Evolutionary conservation across 495 filamentous ascomycete species (phyloP).

Genomic region (Gamarada debralockiae): DNA sequence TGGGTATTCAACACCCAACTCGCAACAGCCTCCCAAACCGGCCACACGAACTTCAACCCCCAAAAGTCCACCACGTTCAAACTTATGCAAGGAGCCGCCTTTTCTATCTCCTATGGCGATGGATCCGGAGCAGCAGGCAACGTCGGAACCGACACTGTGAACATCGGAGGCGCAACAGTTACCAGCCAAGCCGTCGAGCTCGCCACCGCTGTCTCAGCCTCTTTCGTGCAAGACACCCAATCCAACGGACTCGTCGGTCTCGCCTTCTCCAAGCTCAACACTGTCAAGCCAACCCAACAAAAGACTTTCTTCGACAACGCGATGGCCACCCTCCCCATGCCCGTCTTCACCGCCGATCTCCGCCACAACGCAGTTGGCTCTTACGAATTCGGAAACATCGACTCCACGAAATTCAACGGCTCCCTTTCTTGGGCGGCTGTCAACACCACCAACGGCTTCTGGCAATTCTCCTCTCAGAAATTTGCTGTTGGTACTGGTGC

Average conservation of each 20-base stretch:
- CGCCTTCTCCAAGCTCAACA: slow-evolving; percentile 72
- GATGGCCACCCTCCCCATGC: slow-evolving; percentile 55
- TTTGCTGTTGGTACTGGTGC: slow-evolving; percentile 48
- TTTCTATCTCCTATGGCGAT: slow-evolving; percentile 74
- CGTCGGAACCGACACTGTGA: slow-evolving; percentile 70
- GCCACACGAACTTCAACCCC: slow-evolving; percentile 62
- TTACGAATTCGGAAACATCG: slow-evolving; percentile 77
- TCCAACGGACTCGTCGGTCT: slow-evolving; percentile 76
- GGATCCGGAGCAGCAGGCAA: slow-evolving; percentile 60
- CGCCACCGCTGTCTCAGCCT: slow-evolving; percentile 56
- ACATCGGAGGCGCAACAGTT: slow-evolving; percentile 69
- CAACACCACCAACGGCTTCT: slow-evolving; percentile 65
- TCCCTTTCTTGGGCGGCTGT: slow-evolving; percentile 60
- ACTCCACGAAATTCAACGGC: slow-evolving; percentile 61
- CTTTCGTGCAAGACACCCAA: slow-evolving; percentile 58
- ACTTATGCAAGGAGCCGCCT: slow-evolving; percentile 40
- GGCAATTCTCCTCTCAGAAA: slow-evolving; percentile 60
- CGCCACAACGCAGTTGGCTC: slow-evolving; percentile 55
- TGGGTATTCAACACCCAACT: slow-evolving; percentile 78
- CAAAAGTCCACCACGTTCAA: slow-evolving; percentile 52
- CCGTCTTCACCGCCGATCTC: slow-evolving; percentile 72
- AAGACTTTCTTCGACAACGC: slow-evolving; percentile 86
- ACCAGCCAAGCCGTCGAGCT: slow-evolving; percentile 67
- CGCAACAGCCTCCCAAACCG: slow-evolving; percentile 32
- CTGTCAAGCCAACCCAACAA: slow-evolving; percentile 62